These are phyloP conservation scores for Coniochaeta prunicola DNA, from an alignment of 2,329 filamentous ascomycete species.

Conservation along the genomic window DNA sequence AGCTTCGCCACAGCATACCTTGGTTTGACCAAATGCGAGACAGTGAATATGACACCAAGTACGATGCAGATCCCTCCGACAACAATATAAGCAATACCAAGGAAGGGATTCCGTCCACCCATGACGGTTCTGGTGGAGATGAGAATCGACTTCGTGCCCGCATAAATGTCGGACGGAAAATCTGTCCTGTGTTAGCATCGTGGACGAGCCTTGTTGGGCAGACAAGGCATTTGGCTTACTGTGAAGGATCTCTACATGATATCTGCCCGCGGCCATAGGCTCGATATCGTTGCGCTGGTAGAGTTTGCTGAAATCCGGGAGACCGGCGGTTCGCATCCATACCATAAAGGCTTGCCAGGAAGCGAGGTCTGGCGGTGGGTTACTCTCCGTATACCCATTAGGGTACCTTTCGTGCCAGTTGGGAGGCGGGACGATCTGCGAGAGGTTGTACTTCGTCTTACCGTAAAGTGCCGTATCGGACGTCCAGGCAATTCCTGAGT, in stretches of 20 bases:
- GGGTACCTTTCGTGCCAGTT: slow-evolving; percentile 75
- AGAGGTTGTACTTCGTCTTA: slow-evolving; percentile 54
- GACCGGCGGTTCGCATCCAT: slow-evolving; percentile 95
- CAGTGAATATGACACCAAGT: slow-evolving; percentile 79
- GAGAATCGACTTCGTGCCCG: slow-evolving; percentile 82
- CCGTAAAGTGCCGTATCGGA: slow-evolving; percentile 79
- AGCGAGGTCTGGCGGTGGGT: slow-evolving; percentile 64
- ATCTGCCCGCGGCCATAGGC: slow-evolving; percentile 62
- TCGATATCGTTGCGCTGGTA: slow-evolving; percentile 72
- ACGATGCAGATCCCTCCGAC: slow-evolving; percentile 90
- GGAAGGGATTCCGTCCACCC: slow-evolving; percentile 90
- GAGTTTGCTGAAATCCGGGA: slow-evolving; percentile 92
- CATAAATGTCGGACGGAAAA: slow-evolving; percentile 72
- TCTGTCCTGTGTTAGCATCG: slow-evolving; percentile 39
- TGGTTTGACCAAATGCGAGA: slow-evolving; percentile 85
- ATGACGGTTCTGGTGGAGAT: slow-evolving; percentile 88
- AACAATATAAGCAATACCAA: slow-evolving; percentile 92
- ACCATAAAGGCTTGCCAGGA: slow-evolving; percentile 85
- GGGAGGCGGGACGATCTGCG: slow-evolving; percentile 70
- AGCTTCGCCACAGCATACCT: slow-evolving; percentile 46
- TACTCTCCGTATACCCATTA: slow-evolving; percentile 57
- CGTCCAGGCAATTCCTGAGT: slow-evolving; percentile 73
- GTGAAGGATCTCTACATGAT: slow-evolving; percentile 69
- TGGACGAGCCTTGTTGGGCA: slow-evolving; percentile 8
- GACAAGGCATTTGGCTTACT: slow-evolving; percentile 47